Percentiles rank a stretch among this genome's conserved stretches.
Conservation (phyloP, 148 eudicot species). For the Spergularia marina region DNA sequence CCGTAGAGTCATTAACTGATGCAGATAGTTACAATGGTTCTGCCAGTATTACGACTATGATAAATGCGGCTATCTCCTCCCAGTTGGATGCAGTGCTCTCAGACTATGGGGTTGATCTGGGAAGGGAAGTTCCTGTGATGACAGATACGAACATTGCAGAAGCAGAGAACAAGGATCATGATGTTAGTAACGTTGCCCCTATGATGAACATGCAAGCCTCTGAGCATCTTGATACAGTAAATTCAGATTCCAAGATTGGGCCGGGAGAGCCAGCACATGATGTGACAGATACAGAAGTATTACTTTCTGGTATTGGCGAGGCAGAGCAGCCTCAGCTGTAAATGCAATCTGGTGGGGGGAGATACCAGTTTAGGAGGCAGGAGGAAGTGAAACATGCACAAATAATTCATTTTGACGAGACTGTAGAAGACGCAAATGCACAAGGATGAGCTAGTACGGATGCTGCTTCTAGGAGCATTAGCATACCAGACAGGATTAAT, state of each 20-base stretch:
- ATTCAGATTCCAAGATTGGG: neutral
- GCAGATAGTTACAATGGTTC: slow-evolving; percentile 1
- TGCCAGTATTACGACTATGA: neutral
- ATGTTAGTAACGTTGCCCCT: neutral
- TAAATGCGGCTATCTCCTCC: neutral
- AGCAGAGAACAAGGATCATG: slow-evolving; percentile 1
- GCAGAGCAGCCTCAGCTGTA: too few species aligned
- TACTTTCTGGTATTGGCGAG: neutral
- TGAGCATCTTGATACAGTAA: neutral
- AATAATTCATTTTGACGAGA: neutral
- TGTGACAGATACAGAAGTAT: neutral
- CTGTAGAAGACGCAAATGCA: neutral
- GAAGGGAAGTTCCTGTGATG: neutral
- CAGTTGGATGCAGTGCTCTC: neutral
- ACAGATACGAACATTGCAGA: neutral
- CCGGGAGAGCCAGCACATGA: neutral
- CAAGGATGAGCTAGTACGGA: neutral
- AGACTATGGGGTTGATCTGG: neutral
- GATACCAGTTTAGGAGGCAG: too few species aligned
- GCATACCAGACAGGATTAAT: too few species aligned
- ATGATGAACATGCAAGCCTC: too few species aligned
- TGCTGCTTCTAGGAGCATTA: neutral
- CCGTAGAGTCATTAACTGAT: neutral
- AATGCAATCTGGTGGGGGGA: too few species aligned
- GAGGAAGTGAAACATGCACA: too few species aligned